These are phyloP conservation scores for Epichloe coenophiala DNA, from an alignment of 2,329 filamentous ascomycete species.

Conservation along the genomic window DNA sequence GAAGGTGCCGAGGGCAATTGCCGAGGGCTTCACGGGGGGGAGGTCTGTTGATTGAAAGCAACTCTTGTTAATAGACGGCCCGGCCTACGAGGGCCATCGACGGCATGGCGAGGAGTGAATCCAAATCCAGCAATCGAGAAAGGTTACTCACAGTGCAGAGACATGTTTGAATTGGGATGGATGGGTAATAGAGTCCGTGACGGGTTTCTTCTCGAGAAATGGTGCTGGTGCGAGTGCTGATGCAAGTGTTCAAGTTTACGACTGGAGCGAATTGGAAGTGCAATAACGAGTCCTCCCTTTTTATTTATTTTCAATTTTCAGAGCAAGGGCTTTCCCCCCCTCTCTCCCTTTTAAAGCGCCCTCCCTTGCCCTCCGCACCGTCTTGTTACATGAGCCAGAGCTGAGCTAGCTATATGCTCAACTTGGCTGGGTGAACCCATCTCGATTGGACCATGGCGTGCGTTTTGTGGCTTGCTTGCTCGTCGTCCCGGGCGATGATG, in stretches of 20 bases:
- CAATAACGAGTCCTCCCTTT: too few species aligned
- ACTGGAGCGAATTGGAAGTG: neutral
- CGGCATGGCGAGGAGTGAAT: too few species aligned
- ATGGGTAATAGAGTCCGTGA: neutral
- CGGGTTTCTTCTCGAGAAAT: neutral
- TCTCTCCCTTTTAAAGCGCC: slow-evolving; percentile 3
- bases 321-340: too few species aligned
- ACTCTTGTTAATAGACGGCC: slow-evolving; percentile 1
- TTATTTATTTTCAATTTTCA: too few species aligned
- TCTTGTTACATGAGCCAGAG: neutral
- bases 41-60: slow-evolving; percentile 30
- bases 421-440: slow-evolving; percentile 6
- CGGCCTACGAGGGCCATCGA: too few species aligned
- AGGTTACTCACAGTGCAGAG: slow-evolving; percentile 40
- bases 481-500: slow-evolving; percentile 17
- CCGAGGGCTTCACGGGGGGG: slow-evolving; percentile 82
- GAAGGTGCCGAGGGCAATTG: slow-evolving; percentile 87
- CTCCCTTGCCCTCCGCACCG: neutral
- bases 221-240: neutral
- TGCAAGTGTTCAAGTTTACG: neutral
- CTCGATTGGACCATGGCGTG: slow-evolving; percentile 10
- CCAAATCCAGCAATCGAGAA: too few species aligned
- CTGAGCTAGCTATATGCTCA: neutral
- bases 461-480: slow-evolving; percentile 4
- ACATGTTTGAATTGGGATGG: slow-evolving; percentile 33